phyloP scores from a whole-genome alignment of 2,329 filamentous ascomycete genomes.

The Curvularia sp. region DNA sequence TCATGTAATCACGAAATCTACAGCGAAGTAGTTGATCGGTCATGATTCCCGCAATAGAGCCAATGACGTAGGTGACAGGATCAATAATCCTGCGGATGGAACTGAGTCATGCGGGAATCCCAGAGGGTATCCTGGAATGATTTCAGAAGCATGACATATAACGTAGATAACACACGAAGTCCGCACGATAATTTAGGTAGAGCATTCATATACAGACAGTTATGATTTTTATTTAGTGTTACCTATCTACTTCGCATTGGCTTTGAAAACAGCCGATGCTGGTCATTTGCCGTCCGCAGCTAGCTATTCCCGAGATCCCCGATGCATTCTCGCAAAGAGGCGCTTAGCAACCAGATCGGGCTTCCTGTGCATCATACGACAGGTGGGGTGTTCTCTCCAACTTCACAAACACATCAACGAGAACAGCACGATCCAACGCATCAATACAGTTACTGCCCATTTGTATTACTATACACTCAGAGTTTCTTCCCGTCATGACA shows the following conservation, averaged over 20 bases:
- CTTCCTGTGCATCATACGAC: background rate
- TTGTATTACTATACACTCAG: background rate
- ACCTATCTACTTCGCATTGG: background rate
- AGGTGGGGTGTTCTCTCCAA: background rate
- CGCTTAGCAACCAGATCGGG: background rate
- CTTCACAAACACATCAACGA: background rate
- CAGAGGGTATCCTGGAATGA: background rate
- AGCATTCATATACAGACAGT: background rate
- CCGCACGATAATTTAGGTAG: background rate
- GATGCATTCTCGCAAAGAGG: background rate
- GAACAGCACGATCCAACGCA: background rate
- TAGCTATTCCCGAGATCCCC: background rate
- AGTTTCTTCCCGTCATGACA: constrained; percentile 1
- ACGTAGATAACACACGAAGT: background rate
- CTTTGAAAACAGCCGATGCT: background rate
- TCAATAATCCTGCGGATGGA: constrained; percentile 32
- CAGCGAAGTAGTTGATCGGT: constrained; percentile 50
- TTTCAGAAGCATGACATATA: background rate
- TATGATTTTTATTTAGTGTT: no score
- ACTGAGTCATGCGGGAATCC: constrained; percentile 3
- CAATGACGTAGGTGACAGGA: constrained; percentile 59
- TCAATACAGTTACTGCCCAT: background rate
- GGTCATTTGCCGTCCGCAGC: background rate
- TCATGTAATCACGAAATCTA: constrained; percentile 44
- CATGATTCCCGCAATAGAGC: constrained; percentile 56